Conservation (phyloP, 441 rosid species). For the Geranium incanum region DNA sequence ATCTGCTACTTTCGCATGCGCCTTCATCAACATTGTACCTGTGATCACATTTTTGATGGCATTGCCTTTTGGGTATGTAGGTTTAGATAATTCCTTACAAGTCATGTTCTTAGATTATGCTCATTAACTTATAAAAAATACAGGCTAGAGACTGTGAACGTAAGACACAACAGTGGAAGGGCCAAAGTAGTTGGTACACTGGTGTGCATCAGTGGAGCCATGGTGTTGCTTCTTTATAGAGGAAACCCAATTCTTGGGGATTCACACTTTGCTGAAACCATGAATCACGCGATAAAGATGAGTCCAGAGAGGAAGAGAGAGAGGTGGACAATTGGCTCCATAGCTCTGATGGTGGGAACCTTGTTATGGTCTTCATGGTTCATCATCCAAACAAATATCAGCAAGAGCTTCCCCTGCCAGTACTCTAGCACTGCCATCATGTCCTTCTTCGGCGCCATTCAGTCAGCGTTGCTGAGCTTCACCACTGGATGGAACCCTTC, state of each 20-base stretch:
- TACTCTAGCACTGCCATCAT: constrained; percentile 52
- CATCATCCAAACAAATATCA: constrained; percentile 41
- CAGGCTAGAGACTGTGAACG: constrained; percentile 45
- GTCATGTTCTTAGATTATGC: background rate
- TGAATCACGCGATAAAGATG: constrained; percentile 14
- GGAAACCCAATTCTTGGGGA: constrained; percentile 38
- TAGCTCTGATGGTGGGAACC: constrained; percentile 36
- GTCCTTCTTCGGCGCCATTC: constrained; percentile 52
- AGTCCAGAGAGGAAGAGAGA: constrained; percentile 23
- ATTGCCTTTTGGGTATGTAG: constrained; percentile 42
- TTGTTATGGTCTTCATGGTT: constrained; percentile 61
- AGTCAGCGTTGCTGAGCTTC: constrained; percentile 37
- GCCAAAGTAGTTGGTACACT: constrained; percentile 47
- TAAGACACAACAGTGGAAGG: constrained; percentile 37
- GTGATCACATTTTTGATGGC: constrained; percentile 56
- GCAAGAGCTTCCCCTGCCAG: constrained; percentile 44
- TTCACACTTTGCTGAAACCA: constrained; percentile 16
- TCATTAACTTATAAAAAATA: background rate
- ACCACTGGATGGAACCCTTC: constrained; percentile 28
- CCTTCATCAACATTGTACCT: constrained; percentile 58
- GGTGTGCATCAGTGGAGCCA: constrained; percentile 44
- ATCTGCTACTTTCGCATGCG: constrained; percentile 52
- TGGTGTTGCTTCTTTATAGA: constrained; percentile 39
- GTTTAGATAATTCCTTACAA: background rate
- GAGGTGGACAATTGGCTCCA: constrained; percentile 43